phyloP scores from a whole-genome alignment of 768 basidiomycete genomes.

The Pleurotus cornucopiae region DNA sequence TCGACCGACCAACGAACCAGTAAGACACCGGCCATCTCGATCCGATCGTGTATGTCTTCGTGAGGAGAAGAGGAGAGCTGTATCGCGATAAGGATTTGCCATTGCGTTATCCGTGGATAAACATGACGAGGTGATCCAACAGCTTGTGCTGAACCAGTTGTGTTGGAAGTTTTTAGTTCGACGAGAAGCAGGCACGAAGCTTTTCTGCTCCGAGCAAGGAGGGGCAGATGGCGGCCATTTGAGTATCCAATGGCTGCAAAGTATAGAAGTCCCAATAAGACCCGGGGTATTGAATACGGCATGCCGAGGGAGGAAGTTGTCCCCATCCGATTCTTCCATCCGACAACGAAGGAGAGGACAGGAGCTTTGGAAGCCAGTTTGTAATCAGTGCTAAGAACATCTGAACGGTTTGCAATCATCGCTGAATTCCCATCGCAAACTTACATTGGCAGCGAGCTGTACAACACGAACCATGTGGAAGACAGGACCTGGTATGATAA shows the following conservation, averaged over 20 bases:
- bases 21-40: slow-evolving; percentile 3
- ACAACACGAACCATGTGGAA: too few species aligned
- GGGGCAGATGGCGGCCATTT: background rate
- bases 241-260: background rate
- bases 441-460: too few species aligned
- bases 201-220: background rate
- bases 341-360: background rate
- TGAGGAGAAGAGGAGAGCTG: background rate
- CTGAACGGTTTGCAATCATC: too few species aligned
- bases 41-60: slow-evolving; percentile 4
- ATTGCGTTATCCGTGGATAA: background rate
- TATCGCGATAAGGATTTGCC: slow-evolving; percentile 4
- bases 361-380: too few species aligned
- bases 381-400: too few species aligned
- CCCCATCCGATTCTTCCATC: background rate
- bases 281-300: background rate
- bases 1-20: background rate
- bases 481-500: too few species aligned
- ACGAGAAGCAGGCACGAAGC: background rate
- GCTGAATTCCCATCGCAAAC: too few species aligned
- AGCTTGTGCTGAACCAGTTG: background rate
- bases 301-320: background rate
- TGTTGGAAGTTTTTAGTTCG: background rate
- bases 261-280: background rate
- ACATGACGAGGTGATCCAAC: background rate